Percentiles rank a stretch among this genome's conserved stretches.
phyloP scores from a whole-genome alignment of 345 rosid genomes.

The Aquilaria malaccensis region DNA sequence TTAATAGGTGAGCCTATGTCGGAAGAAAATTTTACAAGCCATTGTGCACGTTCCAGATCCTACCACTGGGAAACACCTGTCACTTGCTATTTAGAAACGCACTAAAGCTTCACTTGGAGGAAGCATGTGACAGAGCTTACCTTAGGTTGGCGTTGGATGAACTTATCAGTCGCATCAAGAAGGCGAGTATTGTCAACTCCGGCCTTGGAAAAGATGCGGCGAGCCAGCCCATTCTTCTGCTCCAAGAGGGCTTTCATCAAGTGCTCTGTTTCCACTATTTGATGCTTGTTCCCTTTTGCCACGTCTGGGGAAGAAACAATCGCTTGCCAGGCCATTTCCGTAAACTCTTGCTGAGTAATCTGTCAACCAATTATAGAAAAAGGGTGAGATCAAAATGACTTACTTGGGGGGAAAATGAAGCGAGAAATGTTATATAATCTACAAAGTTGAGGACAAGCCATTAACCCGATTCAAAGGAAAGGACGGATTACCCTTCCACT shows the following conservation, averaged over 20 bases:
- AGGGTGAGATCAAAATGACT: neutral
- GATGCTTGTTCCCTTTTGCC: constrained; percentile 94
- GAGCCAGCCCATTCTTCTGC: constrained; percentile 99
- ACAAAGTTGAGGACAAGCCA: constrained; percentile 1
- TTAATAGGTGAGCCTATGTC: too few species aligned
- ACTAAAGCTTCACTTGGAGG: too few species aligned
- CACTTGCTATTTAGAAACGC: too few species aligned
- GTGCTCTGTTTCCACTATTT: constrained; percentile 98
- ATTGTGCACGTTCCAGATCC: neutral
- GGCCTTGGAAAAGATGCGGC: constrained; percentile 72
- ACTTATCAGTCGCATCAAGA: constrained; percentile 85
- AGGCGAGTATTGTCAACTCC: constrained; percentile 90
- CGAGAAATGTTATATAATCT: neutral
- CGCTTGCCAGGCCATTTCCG: constrained; percentile 99
- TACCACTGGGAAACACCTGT: neutral
- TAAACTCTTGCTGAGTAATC: constrained; percentile 94
- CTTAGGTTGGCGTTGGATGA: constrained; percentile 92
- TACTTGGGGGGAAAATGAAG: neutral
- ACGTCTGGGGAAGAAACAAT: constrained; percentile 92
- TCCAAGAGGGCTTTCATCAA: constrained; percentile 88
- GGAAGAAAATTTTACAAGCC: neutral
- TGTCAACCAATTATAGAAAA: constrained; percentile 21
- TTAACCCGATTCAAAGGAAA: neutral
- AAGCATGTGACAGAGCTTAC: constrained; percentile 23
- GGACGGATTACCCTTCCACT: constrained; percentile 46